A percentile compares a stretch with the other conserved stretches of the same genome.
Conservation (phyloP, 495 filamentous ascomycete species). For the Xylaria sp. region DNA sequence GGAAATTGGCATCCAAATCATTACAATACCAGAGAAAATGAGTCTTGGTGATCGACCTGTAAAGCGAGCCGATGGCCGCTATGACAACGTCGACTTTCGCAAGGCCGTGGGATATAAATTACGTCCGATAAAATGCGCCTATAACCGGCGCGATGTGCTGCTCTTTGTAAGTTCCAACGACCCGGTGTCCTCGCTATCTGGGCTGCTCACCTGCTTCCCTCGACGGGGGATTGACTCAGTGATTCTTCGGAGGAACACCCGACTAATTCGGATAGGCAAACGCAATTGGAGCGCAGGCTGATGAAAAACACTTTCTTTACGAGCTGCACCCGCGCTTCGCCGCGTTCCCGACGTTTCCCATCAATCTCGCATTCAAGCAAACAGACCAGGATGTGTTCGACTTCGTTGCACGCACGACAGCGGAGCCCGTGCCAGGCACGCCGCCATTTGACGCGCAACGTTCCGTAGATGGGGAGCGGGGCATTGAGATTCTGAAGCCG, state of each 20-base stretch:
- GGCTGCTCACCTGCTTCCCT: no score
- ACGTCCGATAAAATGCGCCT: conserved; percentile 37
- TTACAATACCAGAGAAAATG: conserved; percentile 9
- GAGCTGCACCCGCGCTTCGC: conserved; percentile 40
- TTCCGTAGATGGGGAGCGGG: conserved; percentile 41
- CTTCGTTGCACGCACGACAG: conserved; percentile 35
- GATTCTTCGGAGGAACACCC: background rate
- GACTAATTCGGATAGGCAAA: conserved; percentile 31
- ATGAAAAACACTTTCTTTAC: conserved; percentile 43
- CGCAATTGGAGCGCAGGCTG: conserved; percentile 39
- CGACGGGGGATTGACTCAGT: no score
- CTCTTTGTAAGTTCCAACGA: conserved; percentile 35
- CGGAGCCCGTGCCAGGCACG: conserved; percentile 35
- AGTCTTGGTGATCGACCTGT: conserved; percentile 20
- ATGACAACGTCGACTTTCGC: conserved; percentile 42
- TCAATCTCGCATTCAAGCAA: conserved; percentile 42
- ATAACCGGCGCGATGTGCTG: conserved; percentile 40
- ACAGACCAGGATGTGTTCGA: conserved; percentile 41
- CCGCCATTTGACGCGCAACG: conserved; percentile 41
- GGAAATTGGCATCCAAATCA: background rate
- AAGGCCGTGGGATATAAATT: conserved; percentile 37
- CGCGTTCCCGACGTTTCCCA: conserved; percentile 41
- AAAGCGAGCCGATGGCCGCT: conserved; percentile 38
- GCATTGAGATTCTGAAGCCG: conserved; percentile 37
- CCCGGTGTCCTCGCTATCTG: background rate